These are phyloP conservation scores for Fusarium virguliforme DNA, from an alignment of 2,329 filamentous ascomycete species.

Conservation along the genomic window DNA sequence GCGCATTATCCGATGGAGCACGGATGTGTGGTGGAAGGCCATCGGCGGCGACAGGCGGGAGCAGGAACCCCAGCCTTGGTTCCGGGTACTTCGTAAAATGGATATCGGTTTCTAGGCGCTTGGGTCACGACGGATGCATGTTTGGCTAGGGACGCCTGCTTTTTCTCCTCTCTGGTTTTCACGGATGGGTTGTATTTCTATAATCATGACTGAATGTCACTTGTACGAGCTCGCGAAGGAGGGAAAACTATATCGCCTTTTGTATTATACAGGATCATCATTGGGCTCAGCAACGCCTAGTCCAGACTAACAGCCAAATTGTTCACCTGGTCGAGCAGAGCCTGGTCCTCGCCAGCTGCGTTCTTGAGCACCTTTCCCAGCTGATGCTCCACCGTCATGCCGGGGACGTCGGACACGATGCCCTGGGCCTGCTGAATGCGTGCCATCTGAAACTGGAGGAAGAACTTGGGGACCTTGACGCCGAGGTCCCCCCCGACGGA, in stretches of 20 bases:
- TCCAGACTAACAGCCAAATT: slow-evolving; percentile 53
- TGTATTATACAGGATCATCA: slow-evolving; percentile 41
- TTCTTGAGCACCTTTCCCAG: slow-evolving; percentile 72
- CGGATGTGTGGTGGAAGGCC: slow-evolving; percentile 94
- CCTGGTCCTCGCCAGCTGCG: slow-evolving; percentile 64
- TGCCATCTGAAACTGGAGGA: slow-evolving; percentile 72
- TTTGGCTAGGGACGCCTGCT: slow-evolving; percentile 32
- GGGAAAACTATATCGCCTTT: slow-evolving; percentile 23
- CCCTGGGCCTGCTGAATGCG: slow-evolving; percentile 74
- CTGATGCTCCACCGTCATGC: slow-evolving; percentile 70
- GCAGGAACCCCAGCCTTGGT: slow-evolving; percentile 57
- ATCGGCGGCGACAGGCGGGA: slow-evolving; percentile 79
- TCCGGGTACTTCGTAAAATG: slow-evolving; percentile 47
- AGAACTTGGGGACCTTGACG: slow-evolving; percentile 77
- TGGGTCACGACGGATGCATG: slow-evolving; percentile 30
- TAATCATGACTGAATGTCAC: slow-evolving; percentile 49
- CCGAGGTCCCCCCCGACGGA: slow-evolving; percentile 68
- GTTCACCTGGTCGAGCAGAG: slow-evolving; percentile 69
- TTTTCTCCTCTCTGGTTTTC: slow-evolving; percentile 48
- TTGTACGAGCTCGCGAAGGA: slow-evolving; percentile 39
- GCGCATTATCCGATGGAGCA: slow-evolving; percentile 88
- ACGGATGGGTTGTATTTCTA: slow-evolving; percentile 51
- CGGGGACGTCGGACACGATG: slow-evolving; percentile 66
- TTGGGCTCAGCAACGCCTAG: slow-evolving; percentile 23
- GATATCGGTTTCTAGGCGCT: slow-evolving; percentile 34